Conservation (phyloP, 805 yeast genomes). For the Dipodascus albidus region DNA sequence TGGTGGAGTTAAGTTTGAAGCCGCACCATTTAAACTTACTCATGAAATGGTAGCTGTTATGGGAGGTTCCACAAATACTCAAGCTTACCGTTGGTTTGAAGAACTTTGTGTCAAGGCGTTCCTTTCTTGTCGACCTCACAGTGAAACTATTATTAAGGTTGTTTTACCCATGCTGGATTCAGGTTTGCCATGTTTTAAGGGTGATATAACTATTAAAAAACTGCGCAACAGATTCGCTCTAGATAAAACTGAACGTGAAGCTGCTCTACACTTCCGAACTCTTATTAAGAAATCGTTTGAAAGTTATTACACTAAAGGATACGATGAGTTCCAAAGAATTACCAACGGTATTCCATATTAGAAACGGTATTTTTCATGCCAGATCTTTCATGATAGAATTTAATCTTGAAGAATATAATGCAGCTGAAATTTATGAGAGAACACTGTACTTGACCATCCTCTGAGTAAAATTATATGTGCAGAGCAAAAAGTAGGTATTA, state of each 20-base stretch:
- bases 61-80: slow-evolving; percentile 83
- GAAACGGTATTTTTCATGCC: slow-evolving; percentile 5
- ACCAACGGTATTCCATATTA: slow-evolving; percentile 96
- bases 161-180: slow-evolving; percentile 89
- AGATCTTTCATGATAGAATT: too few species aligned
- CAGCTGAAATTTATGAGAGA: too few species aligned
- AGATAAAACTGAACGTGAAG: slow-evolving; percentile 70
- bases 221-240: slow-evolving; percentile 73
- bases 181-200: slow-evolving; percentile 94
- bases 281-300: slow-evolving; percentile 75
- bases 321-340: slow-evolving; percentile 92
- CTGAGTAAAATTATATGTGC: too few species aligned
- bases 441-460: too few species aligned
- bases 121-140: slow-evolving; percentile 77
- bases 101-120: slow-evolving; percentile 90
- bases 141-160: slow-evolving; percentile 73
- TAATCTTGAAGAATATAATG: too few species aligned
- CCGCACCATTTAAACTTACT: slow-evolving; percentile 95
- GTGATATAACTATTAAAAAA: slow-evolving; percentile 64
- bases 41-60: slow-evolving; percentile 92
- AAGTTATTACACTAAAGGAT: slow-evolving; percentile 82
- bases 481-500: too few species aligned
- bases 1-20: slow-evolving; percentile 96
- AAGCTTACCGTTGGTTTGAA: slow-evolving; percentile 87
- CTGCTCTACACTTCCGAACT: slow-evolving; percentile 63